Percentiles rank a stretch among this genome's conserved stretches.
phyloP scores from a whole-genome alignment of 768 basidiomycete genomes.

The Termitomyces sp. region DNA sequence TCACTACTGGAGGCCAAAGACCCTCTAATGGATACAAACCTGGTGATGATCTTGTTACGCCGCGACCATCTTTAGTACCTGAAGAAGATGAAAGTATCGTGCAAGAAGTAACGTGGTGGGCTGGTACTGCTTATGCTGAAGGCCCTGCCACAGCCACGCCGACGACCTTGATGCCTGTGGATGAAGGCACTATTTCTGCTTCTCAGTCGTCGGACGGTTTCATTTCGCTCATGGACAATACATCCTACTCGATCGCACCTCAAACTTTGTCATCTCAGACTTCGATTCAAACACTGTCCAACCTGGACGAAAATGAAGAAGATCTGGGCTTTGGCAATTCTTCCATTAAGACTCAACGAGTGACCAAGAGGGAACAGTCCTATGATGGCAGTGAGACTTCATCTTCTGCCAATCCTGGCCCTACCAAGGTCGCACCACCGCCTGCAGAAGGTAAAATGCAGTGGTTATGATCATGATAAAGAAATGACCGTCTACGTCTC shows the following conservation, averaged over 20 bases:
- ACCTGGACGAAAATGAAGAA: conserved; percentile 54
- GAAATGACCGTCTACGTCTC: background rate
- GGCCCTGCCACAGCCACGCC: conserved; percentile 47
- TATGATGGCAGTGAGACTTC: conserved; percentile 21
- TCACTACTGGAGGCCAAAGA: conserved; percentile 36
- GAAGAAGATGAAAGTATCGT: conserved; percentile 28
- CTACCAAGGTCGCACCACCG: conserved; percentile 11
- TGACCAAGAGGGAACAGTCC: conserved; percentile 27
- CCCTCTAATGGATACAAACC: conserved; percentile 25
- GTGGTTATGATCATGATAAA: background rate
- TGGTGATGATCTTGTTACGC: conserved; percentile 24
- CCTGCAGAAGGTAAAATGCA: conserved; percentile 22
- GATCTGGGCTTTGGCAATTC: conserved; percentile 90
- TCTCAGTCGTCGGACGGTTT: conserved; percentile 55
- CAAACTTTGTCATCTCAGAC: conserved; percentile 14
- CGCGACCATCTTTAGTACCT: conserved; percentile 20
- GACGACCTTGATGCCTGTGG: conserved; percentile 59
- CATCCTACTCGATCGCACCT: conserved; percentile 35
- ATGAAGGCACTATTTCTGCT: conserved; percentile 32
- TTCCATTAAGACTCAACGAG: conserved; percentile 22
- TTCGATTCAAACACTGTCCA: conserved; percentile 4
- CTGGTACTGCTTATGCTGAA: conserved; percentile 33
- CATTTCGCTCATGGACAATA: conserved; percentile 76
- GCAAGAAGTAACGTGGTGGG: conserved; percentile 62
- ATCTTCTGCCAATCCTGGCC: background rate